phyloP scores from a whole-genome alignment of 2,329 filamentous ascomycete genomes.

The Zalaria sp. region DNA sequence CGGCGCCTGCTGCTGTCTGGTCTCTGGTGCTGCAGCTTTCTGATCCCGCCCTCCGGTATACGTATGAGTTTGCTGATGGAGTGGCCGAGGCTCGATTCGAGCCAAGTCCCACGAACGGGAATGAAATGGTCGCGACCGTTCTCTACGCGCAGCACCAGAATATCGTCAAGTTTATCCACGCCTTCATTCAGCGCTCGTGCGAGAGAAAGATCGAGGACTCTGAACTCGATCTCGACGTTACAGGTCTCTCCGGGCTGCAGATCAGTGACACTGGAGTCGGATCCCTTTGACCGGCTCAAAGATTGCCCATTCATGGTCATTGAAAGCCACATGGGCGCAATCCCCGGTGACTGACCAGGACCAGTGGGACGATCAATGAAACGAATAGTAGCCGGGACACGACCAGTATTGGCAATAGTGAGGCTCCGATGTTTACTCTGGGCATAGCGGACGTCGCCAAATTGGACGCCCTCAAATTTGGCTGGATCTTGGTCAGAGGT shows the following conservation, averaged over 20 bases:
- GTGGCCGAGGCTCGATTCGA: conserved; percentile 67
- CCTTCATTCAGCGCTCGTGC: conserved; percentile 61
- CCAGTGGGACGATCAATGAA: conserved; percentile 60
- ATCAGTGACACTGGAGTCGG: conserved; percentile 22
- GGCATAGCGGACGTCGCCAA: conserved; percentile 60
- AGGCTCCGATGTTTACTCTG: conserved; percentile 51
- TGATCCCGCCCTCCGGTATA: conserved; percentile 64
- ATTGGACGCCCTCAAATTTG: conserved; percentile 51
- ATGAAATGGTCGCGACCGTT: conserved; percentile 87
- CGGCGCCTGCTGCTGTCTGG: conserved; percentile 17
- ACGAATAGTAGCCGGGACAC: conserved; percentile 62
- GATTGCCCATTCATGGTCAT: conserved; percentile 44
- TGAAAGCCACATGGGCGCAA: conserved; percentile 53
- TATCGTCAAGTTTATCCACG: conserved; percentile 57
- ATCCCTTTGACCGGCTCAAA: conserved; percentile 8
- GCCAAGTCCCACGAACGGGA: conserved; percentile 63
- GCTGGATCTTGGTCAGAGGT: conserved; percentile 24
- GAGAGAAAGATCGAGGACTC: conserved; percentile 48
- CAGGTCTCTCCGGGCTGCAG: conserved; percentile 77
- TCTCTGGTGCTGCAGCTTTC: conserved; percentile 50
- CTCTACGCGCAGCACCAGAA: conserved; percentile 71
- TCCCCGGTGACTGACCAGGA: conserved; percentile 26
- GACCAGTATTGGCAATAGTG: conserved; percentile 85
- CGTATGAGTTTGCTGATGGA: conserved; percentile 80
- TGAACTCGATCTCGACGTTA: conserved; percentile 52